Evolutionary conservation across 176 grass and related monocot species (phyloP).

Genomic region (Oryza meyeriana): DNA sequence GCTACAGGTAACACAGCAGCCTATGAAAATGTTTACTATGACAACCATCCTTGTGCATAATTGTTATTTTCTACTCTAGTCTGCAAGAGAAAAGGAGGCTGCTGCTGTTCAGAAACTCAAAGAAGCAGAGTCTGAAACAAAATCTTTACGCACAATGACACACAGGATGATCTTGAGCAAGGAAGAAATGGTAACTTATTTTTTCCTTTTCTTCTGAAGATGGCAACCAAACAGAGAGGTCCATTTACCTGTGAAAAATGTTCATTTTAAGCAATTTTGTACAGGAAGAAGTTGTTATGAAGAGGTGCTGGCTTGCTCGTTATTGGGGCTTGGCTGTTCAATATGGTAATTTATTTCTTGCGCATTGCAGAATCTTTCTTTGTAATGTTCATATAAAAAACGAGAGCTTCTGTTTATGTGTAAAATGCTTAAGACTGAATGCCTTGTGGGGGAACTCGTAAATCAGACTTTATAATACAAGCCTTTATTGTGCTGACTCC

Average conservation of each 20-base stretch:
- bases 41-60: background rate
- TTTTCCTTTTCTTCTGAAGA: conserved; percentile 17
- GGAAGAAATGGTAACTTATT: conserved; percentile 75
- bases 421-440: background rate
- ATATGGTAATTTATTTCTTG: conserved; percentile 52
- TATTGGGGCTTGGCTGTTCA: conserved; percentile 88
- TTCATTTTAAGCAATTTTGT: conserved; percentile 26
- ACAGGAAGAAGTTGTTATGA: conserved; percentile 86
- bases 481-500: background rate
- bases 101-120: conserved; percentile 52
- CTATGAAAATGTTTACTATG: conserved; percentile 4
- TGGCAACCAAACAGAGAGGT: background rate
- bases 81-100: conserved; percentile 51
- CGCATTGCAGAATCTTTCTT: background rate
- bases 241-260: background rate
- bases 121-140: conserved; percentile 71
- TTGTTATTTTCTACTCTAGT: conserved; percentile 49
- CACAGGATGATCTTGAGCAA: conserved; percentile 84
- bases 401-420: background rate
- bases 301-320: conserved; percentile 96
- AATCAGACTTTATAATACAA: background rate
- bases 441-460: background rate
- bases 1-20: conserved; percentile 57
- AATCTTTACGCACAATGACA: conserved; percentile 73
- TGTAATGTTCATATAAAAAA: background rate